Conservation (phyloP, 2,329 filamentous ascomycete genomes). For the Aspergillus carbonarius region DNA sequence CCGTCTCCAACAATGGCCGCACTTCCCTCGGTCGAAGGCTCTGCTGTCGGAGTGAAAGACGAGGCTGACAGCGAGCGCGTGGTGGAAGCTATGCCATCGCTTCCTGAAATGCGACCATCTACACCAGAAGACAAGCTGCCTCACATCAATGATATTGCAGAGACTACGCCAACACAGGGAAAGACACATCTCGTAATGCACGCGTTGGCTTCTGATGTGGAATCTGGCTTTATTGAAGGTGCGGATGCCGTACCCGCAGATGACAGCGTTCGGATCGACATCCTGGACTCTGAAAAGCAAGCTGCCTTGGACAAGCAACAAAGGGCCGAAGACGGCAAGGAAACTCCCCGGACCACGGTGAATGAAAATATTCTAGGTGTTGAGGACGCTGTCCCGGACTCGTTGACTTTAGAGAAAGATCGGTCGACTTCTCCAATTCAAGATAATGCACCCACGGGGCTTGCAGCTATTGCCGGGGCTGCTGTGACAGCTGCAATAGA, state of each 20-base stretch:
- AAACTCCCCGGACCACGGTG: not conserved
- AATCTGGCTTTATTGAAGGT: slow-evolving; percentile 18
- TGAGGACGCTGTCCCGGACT: slow-evolving; percentile 3
- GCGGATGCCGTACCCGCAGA: slow-evolving; percentile 19
- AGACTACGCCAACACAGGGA: slow-evolving; percentile 13
- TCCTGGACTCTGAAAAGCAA: slow-evolving; percentile 7
- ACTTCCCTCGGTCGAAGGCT: slow-evolving; percentile 35
- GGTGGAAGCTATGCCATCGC: slow-evolving; percentile 18
- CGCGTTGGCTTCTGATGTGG: not conserved
- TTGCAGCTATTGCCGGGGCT: slow-evolving; percentile 20
- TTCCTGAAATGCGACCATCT: slow-evolving; percentile 17
- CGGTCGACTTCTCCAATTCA: not conserved
- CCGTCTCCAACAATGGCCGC: slow-evolving; percentile 21
- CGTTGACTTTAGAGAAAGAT: slow-evolving; percentile 2
- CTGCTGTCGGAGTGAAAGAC: slow-evolving; percentile 26
- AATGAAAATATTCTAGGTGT: not conserved
- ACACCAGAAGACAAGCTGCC: slow-evolving; percentile 18
- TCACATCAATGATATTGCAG: slow-evolving; percentile 12
- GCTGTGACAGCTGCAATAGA: slow-evolving; percentile 16
- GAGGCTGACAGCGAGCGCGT: slow-evolving; percentile 19
- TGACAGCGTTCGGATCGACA: not conserved
- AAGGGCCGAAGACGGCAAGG: slow-evolving; percentile 2
- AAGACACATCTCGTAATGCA: not conserved
- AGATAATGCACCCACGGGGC: slow-evolving; percentile 2
- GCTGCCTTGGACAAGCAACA: not conserved